A percentile compares a stretch with the other conserved stretches of the same genome.
These are phyloP conservation scores for Hapsidospora chrysogenum DNA, from an alignment of 495 filamentous ascomycete genomes.

Conservation along the genomic window DNA sequence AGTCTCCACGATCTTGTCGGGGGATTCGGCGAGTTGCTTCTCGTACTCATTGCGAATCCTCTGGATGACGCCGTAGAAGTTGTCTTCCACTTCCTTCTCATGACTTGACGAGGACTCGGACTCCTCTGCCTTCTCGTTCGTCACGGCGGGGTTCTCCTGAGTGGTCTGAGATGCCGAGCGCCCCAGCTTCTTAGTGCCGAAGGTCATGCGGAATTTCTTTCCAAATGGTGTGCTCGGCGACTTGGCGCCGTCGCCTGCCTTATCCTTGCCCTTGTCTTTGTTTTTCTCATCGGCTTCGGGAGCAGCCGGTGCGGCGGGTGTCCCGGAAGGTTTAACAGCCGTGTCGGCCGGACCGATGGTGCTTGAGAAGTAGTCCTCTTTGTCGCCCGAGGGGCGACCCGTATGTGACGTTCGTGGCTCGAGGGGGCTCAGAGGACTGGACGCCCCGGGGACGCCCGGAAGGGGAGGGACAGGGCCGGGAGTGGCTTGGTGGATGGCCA, in stretches of 20 bases:
- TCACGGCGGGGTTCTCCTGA: slow-evolving; percentile 49
- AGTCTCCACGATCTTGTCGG: slow-evolving; percentile 37
- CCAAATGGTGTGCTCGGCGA: slow-evolving; percentile 54
- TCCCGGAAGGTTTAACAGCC: slow-evolving; percentile 13
- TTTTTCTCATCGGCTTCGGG: slow-evolving; percentile 32
- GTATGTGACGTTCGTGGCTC: slow-evolving; percentile 17
- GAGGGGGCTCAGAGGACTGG: slow-evolving; percentile 17
- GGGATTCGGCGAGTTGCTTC: slow-evolving; percentile 41
- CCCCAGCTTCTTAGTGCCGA: slow-evolving; percentile 64
- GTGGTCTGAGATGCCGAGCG: slow-evolving; percentile 53
- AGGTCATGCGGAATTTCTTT: slow-evolving; percentile 78
- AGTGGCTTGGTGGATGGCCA: slow-evolving; percentile 66
- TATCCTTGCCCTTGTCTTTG: slow-evolving; percentile 48
- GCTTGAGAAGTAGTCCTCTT: slow-evolving; percentile 30
- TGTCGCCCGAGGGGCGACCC: slow-evolving; percentile 21
- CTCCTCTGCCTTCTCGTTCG: slow-evolving; percentile 56
- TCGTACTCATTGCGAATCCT: slow-evolving; percentile 61
- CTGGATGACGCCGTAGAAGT: slow-evolving; percentile 65
- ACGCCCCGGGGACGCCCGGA: slow-evolving; percentile 26
- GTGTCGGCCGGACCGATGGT: slow-evolving; percentile 23
- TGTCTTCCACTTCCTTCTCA: slow-evolving; percentile 71
- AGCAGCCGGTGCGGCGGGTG: slow-evolving; percentile 13
- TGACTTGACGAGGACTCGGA: slow-evolving; percentile 54
- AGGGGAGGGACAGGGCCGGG: slow-evolving; percentile 31
- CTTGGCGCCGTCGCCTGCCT: slow-evolving; percentile 42